Evolutionary conservation across 2,329 filamentous ascomycete genomes (phyloP), one percentile per base, ranked within the genome.

Genomic region (Escovopsis weberi): DNA sequence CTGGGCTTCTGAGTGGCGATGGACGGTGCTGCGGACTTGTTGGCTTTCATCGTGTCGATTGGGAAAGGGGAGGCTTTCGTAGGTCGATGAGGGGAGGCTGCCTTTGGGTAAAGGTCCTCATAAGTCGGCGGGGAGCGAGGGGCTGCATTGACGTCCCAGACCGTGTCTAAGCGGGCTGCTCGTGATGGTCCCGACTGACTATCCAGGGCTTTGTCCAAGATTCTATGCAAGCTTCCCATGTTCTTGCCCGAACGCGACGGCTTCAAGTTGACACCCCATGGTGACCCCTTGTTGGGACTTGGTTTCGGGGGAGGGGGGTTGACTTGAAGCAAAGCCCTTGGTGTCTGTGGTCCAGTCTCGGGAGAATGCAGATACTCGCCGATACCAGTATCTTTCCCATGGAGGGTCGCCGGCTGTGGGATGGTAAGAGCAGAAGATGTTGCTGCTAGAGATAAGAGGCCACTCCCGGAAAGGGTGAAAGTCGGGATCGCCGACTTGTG

Each of bases 1-100:
- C 37, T 50, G 7, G 47, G 39, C 12, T 38, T 40, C 7, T 41
- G 42, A n/a, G 37, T 26, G 6, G 36, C 38, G 15, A 19, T 10
- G 11, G 32, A 37, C n/a, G 7, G 34, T 8, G 30, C n/a, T 10
- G 35, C 9, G 2, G 40, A 15, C 15, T 39, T 2, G 28, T 39
- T 9, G 10, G 19, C 12, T 2, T 23, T 33, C 15, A 12, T 15
- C 12, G 15, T 32, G n/a, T 40, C 30, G 28, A 32, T 30, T 10
- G 33, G 19, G 12, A 39, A 15, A 23, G 18, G n/a, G n/a, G 23
- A 19, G 8, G 28, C 12, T 12, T 41, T 33, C 33, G 15, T 8
- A 15, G 36, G n/a, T 28, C 28, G 34, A 7, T 33, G 37, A n/a
- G 11, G 34, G 9, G n/a, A 33, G 19, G 12, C 15, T 23, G 15